Base-by-base conservation (phyloP, 805 yeast genomes). In the Saccharomycopsis amapae region DNA sequence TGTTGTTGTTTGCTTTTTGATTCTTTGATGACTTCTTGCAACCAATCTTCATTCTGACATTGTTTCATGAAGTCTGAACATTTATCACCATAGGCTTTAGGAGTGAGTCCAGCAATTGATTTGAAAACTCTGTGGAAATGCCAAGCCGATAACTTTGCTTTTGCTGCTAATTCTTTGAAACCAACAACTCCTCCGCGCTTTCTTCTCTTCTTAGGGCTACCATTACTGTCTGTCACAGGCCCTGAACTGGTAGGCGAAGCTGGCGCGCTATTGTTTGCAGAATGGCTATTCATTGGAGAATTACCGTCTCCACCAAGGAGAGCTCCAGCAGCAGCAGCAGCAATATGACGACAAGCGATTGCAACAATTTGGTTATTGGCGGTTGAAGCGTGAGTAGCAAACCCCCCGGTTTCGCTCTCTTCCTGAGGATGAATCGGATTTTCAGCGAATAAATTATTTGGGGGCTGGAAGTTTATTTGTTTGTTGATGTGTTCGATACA, bases 91-190 rank as follows among this genome's bases (percentile, higher is more conserved):
- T 86, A 86, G 5, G 85, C 81, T 66, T 86, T 85, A 20, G 95
- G 95, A 1, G 96, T 86, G 48, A 85, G 72, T 2, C 94, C 90
- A 4, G 94, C 84, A 50, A 86, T 85, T 45, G 81, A 75, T 62
- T 87, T 82, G 69, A 87, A 87, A 20, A 87, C 95, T 42, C 96
- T 69, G 67, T 87, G 96, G 63, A 87, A 87, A 63, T 87, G 96
- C 95, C 95, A 87, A 22, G 95, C 93, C 9, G 86, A 76, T 49
- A 87, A 71, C 54, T 82, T 82, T 7, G 88, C 80, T 58, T 86
- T 83, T 18, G 85, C 79, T 6, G 95, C 96, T 58, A 87, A 71
- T 60, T 87, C 95, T 61, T 85, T 84, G 67, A 87, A 87, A 0
- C 89, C 90, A 39, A 82, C 64, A 9, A 81, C 85, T 35, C 87